phyloP scores from a whole-genome alignment of 768 basidiomycete genomes.

The Pleurotus djamor region DNA sequence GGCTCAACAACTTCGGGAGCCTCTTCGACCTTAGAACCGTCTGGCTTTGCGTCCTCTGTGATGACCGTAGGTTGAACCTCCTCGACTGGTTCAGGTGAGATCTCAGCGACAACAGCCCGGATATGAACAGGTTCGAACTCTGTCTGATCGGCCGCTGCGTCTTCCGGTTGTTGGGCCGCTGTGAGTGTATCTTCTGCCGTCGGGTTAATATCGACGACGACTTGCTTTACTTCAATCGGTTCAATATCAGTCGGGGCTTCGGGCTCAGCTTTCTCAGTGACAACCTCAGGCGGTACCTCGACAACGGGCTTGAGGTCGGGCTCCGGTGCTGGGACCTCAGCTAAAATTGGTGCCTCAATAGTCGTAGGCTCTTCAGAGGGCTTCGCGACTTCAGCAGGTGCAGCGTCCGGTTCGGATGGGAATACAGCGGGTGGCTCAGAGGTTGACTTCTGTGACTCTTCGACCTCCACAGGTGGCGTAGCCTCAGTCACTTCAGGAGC shows the following conservation, averaged over 20 bases:
- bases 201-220: neutral
- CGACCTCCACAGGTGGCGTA: no score
- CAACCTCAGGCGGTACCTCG: neutral
- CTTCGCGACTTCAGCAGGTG: no score
- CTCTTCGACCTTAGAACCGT: neutral
- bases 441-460: no score
- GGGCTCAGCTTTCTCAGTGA: no score
- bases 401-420: no score
- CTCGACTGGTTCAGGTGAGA: neutral
- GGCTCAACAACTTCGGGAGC: neutral
- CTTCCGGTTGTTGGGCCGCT: no score
- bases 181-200: neutral
- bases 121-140: neutral
- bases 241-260: neutral
- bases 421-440: no score
- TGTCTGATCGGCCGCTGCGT: no score
- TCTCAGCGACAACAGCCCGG: neutral
- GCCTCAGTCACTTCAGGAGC: no score
- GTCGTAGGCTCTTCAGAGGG: no score
- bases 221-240: neutral
- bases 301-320: neutral
- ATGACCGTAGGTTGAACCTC: neutral
- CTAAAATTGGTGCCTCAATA: no score
- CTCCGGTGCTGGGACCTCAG: no score
- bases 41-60: neutral